Evolutionary conservation across 345 rosid species (phyloP).

Genomic region (Raphanus raphanistrum): DNA sequence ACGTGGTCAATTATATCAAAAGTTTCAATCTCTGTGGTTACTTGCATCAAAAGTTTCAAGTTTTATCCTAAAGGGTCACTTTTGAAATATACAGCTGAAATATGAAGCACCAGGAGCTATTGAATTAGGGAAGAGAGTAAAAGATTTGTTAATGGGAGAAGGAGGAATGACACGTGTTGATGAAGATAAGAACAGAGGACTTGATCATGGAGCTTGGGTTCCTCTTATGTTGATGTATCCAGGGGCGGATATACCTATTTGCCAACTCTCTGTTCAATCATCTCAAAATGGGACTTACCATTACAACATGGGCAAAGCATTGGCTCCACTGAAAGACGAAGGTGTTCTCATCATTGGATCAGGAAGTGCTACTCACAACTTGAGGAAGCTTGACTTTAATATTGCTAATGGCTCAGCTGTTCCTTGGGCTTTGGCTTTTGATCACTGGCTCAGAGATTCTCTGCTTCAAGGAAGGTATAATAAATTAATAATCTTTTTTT

Average conservation of each 20-base stretch:
- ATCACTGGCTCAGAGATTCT: constrained; percentile 80
- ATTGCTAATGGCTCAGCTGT: constrained; percentile 22
- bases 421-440: constrained; percentile 80
- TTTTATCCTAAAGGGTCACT: not conserved
- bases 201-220: constrained; percentile 98
- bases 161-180: constrained; percentile 55
- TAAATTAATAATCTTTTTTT: not conserved
- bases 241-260: constrained; percentile 74
- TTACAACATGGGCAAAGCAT: constrained; percentile 85
- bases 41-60: not conserved
- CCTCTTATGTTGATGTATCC: constrained; percentile 96
- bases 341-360: constrained; percentile 89
- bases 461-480: constrained; percentile 80
- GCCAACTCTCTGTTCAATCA: constrained; percentile 84
- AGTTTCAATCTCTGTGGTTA: not conserved
- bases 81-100: constrained; percentile 51
- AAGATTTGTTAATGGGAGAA: constrained; percentile 52
- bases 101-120: constrained; percentile 94
- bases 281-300: constrained; percentile 57
- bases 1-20: not conserved
- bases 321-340: constrained; percentile 77
- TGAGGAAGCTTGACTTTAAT: constrained; percentile 44
- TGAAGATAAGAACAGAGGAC: constrained; percentile 69
- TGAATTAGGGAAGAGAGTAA: constrained; percentile 72
- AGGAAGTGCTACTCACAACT: constrained; percentile 78